Percentiles rank a stretch among this genome's conserved stretches.
phyloP scores from a whole-genome alignment of 257 asterid species.

The Nicotiana attenuata region DNA sequence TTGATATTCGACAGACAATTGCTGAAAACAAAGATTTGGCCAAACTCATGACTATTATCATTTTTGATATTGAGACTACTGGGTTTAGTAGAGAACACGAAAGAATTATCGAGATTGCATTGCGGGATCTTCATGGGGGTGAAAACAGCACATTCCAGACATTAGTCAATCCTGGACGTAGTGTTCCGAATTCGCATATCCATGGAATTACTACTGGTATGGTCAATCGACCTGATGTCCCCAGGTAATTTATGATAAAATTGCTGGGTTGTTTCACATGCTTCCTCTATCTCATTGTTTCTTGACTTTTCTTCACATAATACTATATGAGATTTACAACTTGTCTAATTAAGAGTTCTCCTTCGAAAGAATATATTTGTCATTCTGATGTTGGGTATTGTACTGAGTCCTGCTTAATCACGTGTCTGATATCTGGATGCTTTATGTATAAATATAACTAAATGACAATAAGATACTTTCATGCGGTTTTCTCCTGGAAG shows the following conservation, averaged over 20 bases:
- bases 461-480: neutral
- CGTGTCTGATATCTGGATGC: neutral
- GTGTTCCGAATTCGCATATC: constrained; percentile 45
- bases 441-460: neutral
- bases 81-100: constrained; percentile 54
- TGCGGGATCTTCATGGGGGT: constrained; percentile 90
- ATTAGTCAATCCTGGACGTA: constrained; percentile 69
- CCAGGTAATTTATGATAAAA: constrained; percentile 41
- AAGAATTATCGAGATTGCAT: constrained; percentile 77
- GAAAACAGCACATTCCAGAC: constrained; percentile 80
- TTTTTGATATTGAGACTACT: constrained; percentile 87
- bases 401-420: neutral
- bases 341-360: neutral
- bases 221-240: constrained; percentile 67
- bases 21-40: constrained; percentile 49
- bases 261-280: constrained; percentile 5
- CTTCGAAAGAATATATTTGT: neutral
- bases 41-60: constrained; percentile 47
- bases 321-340: neutral
- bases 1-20: constrained; percentile 23
- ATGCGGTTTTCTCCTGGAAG: neutral
- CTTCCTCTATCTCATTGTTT: neutral
- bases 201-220: constrained; percentile 64
- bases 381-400: neutral
- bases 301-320: neutral